Conservation (phyloP, 1,284 basidiomycete species). For the Agroathelia rolfsii region DNA sequence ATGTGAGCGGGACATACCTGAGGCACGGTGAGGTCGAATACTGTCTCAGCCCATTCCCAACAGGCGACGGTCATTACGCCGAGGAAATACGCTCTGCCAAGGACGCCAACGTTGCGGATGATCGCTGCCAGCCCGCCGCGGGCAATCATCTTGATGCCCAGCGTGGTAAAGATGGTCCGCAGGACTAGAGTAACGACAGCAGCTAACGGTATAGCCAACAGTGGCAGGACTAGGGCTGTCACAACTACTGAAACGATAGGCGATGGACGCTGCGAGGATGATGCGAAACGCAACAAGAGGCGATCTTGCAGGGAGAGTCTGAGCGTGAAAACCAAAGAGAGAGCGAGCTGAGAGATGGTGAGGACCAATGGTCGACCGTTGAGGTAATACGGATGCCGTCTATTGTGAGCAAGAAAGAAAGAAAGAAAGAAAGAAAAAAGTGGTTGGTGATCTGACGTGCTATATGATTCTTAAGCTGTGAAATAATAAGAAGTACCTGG, state of each 20-base stretch:
- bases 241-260: no score
- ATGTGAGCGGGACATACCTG: conserved; percentile 31
- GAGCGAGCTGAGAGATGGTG: conserved; percentile 36
- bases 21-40: conserved; percentile 45
- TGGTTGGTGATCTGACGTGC: no score
- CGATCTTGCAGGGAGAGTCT: conserved; percentile 52
- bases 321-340: conserved; percentile 35
- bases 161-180: conserved; percentile 26
- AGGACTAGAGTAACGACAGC: no score
- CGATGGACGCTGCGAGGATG: no score
- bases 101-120: conserved; percentile 38
- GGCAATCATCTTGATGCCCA: conserved; percentile 29
- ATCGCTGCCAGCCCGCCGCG: conserved; percentile 29
- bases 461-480: no score
- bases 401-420: conserved; percentile 16
- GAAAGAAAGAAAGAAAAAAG: no score
- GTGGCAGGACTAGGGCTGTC: no score
- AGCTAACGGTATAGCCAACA: no score
- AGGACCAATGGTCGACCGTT: conserved; percentile 57
- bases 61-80: conserved; percentile 36
- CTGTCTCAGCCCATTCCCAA: conserved; percentile 52
- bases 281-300: conserved; percentile 41
- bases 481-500: conserved; percentile 46
- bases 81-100: conserved; percentile 41
- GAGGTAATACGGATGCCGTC: conserved; percentile 62